Percentiles rank a stretch among this genome's conserved stretches.
Evolutionary conservation across 106 monocot species (phyloP).

Genomic region (Dendrobium nobile): DNA sequence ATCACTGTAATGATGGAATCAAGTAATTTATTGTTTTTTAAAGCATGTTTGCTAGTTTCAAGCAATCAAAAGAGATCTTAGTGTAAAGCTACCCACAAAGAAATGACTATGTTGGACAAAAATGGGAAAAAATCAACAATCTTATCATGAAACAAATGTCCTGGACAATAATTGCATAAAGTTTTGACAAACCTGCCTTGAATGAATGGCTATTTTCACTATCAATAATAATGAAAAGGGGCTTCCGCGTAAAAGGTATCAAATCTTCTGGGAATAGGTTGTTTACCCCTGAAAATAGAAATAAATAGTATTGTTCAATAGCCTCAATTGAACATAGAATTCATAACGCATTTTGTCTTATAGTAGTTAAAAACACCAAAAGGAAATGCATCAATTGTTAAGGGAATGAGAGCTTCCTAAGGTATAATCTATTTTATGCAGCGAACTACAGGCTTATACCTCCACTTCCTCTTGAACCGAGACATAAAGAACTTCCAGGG

Average conservation of each 20-base stretch:
- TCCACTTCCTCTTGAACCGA: slow-evolving; percentile 69
- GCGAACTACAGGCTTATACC: slow-evolving; percentile 27
- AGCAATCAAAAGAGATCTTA: neutral
- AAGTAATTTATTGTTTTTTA: neutral
- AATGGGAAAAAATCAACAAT: neutral
- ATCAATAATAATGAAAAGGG: slow-evolving; percentile 89
- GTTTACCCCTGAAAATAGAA: slow-evolving; percentile 48
- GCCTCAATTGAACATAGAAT: neutral
- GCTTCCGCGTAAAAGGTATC: slow-evolving; percentile 85
- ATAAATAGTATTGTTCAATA: neutral
- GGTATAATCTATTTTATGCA: neutral
- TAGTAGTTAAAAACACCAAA: neutral
- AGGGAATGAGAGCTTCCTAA: neutral
- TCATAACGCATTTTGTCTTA: neutral
- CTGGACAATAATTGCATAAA: slow-evolving; percentile 13
- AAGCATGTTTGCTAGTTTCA: neutral
- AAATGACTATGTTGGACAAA: neutral
- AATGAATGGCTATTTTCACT: slow-evolving; percentile 89
- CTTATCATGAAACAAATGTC: neutral
- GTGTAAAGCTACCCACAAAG: neutral
- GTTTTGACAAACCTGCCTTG: slow-evolving; percentile 99
- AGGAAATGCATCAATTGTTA: neutral
- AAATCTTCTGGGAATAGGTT: slow-evolving; percentile 84
- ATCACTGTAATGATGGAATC: neutral
- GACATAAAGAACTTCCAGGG: slow-evolving; percentile 32